These are phyloP conservation scores for Penicillium nordicum DNA, from an alignment of 2,329 filamentous ascomycete genomes.

Conservation along the genomic window DNA sequence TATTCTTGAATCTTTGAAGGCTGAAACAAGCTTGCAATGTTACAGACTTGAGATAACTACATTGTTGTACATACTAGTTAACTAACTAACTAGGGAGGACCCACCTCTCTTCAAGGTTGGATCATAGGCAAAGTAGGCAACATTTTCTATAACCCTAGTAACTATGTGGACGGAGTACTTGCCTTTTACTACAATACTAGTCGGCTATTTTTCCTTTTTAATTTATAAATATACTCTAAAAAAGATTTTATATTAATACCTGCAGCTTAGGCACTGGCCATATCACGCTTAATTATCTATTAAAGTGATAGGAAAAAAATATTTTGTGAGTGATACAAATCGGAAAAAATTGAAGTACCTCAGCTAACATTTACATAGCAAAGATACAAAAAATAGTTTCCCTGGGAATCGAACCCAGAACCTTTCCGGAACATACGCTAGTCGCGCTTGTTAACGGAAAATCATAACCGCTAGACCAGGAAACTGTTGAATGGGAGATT, in stretches of 20 bases:
- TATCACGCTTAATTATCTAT: neutral
- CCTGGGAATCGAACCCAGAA: constrained; percentile 6
- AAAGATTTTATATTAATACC: neutral
- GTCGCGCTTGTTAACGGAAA: neutral
- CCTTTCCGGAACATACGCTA: neutral
- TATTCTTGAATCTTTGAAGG: neutral
- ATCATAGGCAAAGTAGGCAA: no score
- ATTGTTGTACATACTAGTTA: no score
- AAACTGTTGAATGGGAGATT: neutral
- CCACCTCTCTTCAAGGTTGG: neutral
- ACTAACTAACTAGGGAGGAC: no score
- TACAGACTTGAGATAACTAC: neutral
- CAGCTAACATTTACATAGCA: neutral
- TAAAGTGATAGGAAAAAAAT: neutral
- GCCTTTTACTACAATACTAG: no score
- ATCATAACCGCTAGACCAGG: constrained; percentile 5
- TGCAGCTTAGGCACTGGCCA: neutral
- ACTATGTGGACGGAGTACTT: no score
- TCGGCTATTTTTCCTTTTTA: no score
- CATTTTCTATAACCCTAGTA: no score
- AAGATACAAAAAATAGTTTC: constrained; percentile 4
- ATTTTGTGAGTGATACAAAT: neutral
- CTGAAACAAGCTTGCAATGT: neutral
- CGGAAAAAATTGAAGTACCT: neutral
- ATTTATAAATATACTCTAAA: neutral